A percentile compares a stretch with the other conserved stretches of the same genome.
phyloP scores from a whole-genome alignment of 345 rosid genomes.

The Euphorbia tirucalli region DNA sequence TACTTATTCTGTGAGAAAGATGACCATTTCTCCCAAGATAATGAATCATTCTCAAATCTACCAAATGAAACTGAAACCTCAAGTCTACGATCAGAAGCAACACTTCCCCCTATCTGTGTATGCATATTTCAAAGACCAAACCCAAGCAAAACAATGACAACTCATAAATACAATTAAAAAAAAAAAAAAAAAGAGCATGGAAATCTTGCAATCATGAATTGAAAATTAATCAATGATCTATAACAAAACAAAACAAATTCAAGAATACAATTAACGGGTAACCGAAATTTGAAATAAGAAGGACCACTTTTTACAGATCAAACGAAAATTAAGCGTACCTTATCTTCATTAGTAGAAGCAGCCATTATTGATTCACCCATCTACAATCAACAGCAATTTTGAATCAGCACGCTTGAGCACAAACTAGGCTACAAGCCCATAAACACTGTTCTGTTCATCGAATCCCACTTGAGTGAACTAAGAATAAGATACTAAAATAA shows the following conservation, averaged over 20 bases:
- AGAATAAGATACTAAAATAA: slow-evolving; percentile 23
- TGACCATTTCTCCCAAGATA: slow-evolving; percentile 94
- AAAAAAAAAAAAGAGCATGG: slow-evolving; percentile 23
- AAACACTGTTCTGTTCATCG: slow-evolving; percentile 13
- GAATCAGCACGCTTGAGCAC: slow-evolving; percentile 27
- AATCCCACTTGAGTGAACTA: slow-evolving; percentile 21
- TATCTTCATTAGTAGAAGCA: slow-evolving; percentile 42
- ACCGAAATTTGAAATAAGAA: slow-evolving; percentile 20
- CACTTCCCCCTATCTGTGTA: slow-evolving; percentile 53
- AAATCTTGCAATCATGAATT: slow-evolving; percentile 15
- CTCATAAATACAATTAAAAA: slow-evolving; percentile 31
- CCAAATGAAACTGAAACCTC: slow-evolving; percentile 89
- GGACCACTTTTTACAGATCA: slow-evolving; percentile 27
- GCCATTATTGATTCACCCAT: slow-evolving; percentile 62
- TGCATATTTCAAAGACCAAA: slow-evolving; percentile 29
- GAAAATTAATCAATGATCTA: slow-evolving; percentile 10
- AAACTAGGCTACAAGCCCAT: slow-evolving; percentile 19
- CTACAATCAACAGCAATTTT: slow-evolving; percentile 24
- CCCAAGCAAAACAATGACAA: slow-evolving; percentile 25
- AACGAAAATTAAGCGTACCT: slow-evolving; percentile 42
- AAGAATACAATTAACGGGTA: slow-evolving; percentile 22
- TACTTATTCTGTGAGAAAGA: slow-evolving; percentile 92
- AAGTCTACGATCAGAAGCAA: slow-evolving; percentile 49
- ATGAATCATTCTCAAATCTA: slow-evolving; percentile 81
- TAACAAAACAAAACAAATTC: slow-evolving; percentile 15